Evolutionary conservation across 225 moss, liverwort and hornwort genomes (phyloP), one percentile per base, ranked within the genome.

Genomic region (Bryoerythrophyllum caledonicum): DNA sequence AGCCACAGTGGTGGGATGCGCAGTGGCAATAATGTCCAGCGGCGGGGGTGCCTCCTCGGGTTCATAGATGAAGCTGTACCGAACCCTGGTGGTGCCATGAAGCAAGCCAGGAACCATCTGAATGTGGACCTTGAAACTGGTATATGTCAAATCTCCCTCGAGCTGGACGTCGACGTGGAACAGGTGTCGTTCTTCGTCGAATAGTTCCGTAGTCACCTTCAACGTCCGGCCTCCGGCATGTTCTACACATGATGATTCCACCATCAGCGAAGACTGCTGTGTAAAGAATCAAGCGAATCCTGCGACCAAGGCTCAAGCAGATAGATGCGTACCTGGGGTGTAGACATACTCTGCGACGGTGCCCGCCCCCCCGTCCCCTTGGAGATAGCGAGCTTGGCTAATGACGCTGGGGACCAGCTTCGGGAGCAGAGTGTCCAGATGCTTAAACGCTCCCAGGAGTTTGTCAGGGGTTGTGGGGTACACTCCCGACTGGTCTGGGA

Each of bases 301-400:
- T 40, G 63, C 38, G 38, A 37, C 6, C 53, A 44, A 70, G 10
- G 6, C 46, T 10, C 26, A 49, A 3, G 37, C 60, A 49, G 8
- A 14, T 0, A 71, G 61, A 76, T 40, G 24, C 24, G 10, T 37
- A 83, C 83, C 83, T 62, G 83, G 67, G 46, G 76, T 62, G 40
- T 28, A 76, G 68, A 52, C 63, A 48, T 66, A 83, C 48, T 73
- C 67, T 19, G 62, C 67, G 11, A 83, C 14, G 26, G 72, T 83
- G 27, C 79, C 76, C 55, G 46, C 72, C 56, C 72, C 72, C 56
- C 83, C 83, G 67, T 83, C 76, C 67, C 83, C 79, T 44, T 61
- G 76, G 37, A 76, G 63, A 67, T 58, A 67, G 20, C 49, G 49
- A 32, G 63, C 68, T 54, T 56, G 27, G 40, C 72, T 67, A 43